Evolutionary conservation across 2,329 filamentous ascomycete species (phyloP), one percentile per base, ranked within the genome.

Genomic region (Fusarium ambrosium): DNA sequence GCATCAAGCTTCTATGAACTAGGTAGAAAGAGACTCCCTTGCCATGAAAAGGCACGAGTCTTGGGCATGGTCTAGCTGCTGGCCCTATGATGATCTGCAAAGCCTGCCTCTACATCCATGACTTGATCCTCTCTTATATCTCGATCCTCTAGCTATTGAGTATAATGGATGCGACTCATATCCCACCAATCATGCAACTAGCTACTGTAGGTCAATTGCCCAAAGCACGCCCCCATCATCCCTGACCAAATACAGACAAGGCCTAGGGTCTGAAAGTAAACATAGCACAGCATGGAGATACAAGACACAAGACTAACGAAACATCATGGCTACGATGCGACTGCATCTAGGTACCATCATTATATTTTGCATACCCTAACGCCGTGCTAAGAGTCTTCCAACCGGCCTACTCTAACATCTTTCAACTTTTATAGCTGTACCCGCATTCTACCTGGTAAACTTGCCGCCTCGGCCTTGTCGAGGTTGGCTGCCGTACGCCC

Each of bases 401-500:
- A 62, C 67, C 66, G 64, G 71, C 59, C 66, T 67, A 64, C 66
- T 69, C 70, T 70, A 68, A 68, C 59, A 62, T 64, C 65, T 55
- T 56, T 61, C 68, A 48, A 64, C 51, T 62, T 65, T 60, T 66
- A 64, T 59, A 53, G 48, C 27, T 62, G 32, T 45, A 11, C 45
- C 16, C 37, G 43, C 65, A 51, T 41, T 74, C 45, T 74, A 78
- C 70, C 75, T 79, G 37, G 69, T 75, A 41, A 77, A 79, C 60
- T 78, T 79, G 65, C 67, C 69, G 29, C 72, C 68, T 10, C 69
- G 72, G 36, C 80, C 80, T 82, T 94, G 93, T 79, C 87, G 89
- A 37, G 93, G 93, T 85, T 97, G 94, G 80, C 92, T 95, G 43
- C 94, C 94, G 80, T 96, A 97, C 53, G 89, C 87, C 80, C 94